These are phyloP conservation scores for Neurospora sp. DNA, from an alignment of 495 filamentous ascomycete genomes.

Conservation along the genomic window DNA sequence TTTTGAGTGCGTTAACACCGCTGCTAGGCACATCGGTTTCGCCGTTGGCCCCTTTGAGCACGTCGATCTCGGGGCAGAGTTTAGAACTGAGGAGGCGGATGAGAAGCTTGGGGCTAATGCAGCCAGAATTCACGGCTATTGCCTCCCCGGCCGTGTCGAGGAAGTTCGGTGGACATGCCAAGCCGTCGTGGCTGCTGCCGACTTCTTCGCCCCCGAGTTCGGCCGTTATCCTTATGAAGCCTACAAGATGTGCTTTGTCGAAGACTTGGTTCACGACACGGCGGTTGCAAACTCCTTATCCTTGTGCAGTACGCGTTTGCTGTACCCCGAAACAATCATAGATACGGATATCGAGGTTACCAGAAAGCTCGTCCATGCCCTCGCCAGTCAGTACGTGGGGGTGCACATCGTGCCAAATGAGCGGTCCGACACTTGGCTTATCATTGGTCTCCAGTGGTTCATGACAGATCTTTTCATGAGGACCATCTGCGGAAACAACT, in stretches of 20 bases:
- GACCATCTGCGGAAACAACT: conserved; percentile 83
- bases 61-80: conserved; percentile 73
- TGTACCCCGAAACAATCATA: conserved; percentile 72
- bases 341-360: conserved; percentile 73
- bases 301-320: conserved; percentile 75
- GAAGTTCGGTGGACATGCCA: conserved; percentile 74
- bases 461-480: conserved; percentile 90
- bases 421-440: conserved; percentile 79
- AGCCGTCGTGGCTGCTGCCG: conserved; percentile 52
- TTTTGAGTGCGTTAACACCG: conserved; percentile 58
- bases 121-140: conserved; percentile 78
- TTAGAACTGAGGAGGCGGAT: conserved; percentile 80
- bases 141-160: conserved; percentile 68
- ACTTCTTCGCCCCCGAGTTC: conserved; percentile 76
- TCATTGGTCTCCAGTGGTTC: conserved; percentile 82
- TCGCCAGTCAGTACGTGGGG: conserved; percentile 91
- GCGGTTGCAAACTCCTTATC: conserved; percentile 70
- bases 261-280: conserved; percentile 67
- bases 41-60: conserved; percentile 90
- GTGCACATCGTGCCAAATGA: conserved; percentile 76
- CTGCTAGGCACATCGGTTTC: conserved; percentile 83
- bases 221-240: conserved; percentile 77
- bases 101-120: conserved; percentile 77
- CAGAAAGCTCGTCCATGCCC: conserved; percentile 63
- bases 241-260: conserved; percentile 89